Evolutionary conservation across 2,329 filamentous ascomycete genomes (phyloP), one percentile per base, ranked within the genome.

Genomic region (Aspergillus unguis): DNA sequence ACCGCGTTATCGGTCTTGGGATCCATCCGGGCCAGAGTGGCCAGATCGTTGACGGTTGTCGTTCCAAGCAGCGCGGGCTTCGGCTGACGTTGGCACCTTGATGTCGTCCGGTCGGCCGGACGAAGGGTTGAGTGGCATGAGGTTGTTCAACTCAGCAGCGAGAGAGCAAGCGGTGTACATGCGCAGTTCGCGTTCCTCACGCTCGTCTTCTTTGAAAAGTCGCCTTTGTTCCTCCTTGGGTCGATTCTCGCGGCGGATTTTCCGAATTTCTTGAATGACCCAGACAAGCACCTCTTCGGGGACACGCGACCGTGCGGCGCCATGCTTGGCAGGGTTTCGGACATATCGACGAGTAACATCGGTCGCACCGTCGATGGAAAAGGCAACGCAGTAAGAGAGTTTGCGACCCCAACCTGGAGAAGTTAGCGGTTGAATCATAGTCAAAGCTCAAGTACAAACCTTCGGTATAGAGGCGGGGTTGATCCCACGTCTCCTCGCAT

Each of bases 381-480:
- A 99, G 47, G 92, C 94, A 55, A 99, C 86, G 76, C 92, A 96
- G 75, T 99, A 99, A 0, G 90, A 92, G 78, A 97, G 89, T 77
- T 94, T 95, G 78, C 94, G 94, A 62, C 87, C 85, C 94, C 94
- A 99, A 55, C 92, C 82, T 85, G 7, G 38, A 50, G 47, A 10
- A 23, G n/a, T 61, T 52, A 44, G 48, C 17, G 17, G 17, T 17
- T 17, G 17, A 17, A 17, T 17, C 17, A 17, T 17, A 17, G 17
- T 17, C 17, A 17, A 17, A 17, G 17, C 17, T 17, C 17, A 17
- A 50, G 42, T 26, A 72, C 79, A 54, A 75, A 84, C 82, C 92
- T 72, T 96, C 90, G 5, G 90, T 85, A 73, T 97, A 97, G 7
- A 97, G 80, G 42, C 89, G 82, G 46, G 94, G 94, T 65, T 92